These are phyloP conservation scores for Lachnum nothofagi DNA, from an alignment of 2,329 filamentous ascomycete genomes.

Conservation along the genomic window DNA sequence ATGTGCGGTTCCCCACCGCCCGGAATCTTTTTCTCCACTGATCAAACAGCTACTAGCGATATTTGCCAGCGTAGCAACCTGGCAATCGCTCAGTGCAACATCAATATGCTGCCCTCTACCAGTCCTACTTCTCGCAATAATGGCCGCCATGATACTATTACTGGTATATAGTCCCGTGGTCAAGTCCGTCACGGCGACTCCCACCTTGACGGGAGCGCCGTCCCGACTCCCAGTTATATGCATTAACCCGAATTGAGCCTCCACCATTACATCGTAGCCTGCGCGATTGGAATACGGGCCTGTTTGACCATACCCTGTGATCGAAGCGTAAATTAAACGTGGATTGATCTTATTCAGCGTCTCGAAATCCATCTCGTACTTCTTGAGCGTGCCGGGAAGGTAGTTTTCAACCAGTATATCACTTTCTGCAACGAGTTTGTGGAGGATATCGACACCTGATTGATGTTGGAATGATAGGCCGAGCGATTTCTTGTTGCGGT, in stretches of 20 bases:
- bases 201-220: slow-evolving; percentile 91
- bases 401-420: slow-evolving; percentile 98
- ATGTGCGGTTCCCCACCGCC: slow-evolving; percentile 94
- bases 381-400: slow-evolving; percentile 79
- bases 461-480: slow-evolving; percentile 85
- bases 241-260: slow-evolving; percentile 97
- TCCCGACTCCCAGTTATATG: slow-evolving; percentile 90
- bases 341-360: slow-evolving; percentile 79
- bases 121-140: slow-evolving; percentile 69
- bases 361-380: slow-evolving; percentile 86
- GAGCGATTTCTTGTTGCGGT: slow-evolving; percentile 94
- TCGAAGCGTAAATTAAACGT: slow-evolving; percentile 83
- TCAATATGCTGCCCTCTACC: slow-evolving; percentile 89
- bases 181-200: slow-evolving; percentile 91
- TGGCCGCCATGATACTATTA: slow-evolving; percentile 90
- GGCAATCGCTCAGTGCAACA: slow-evolving; percentile 84
- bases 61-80: slow-evolving; percentile 90
- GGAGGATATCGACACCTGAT: slow-evolving; percentile 78
- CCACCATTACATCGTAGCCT: slow-evolving; percentile 99
- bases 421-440: slow-evolving; percentile 75
- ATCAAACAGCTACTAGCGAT: slow-evolving; percentile 89
- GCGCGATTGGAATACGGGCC: slow-evolving; percentile 82
- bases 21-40: slow-evolving; percentile 79
- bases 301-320: slow-evolving; percentile 94
- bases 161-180: slow-evolving; percentile 93